Conservation (phyloP, 2,329 filamentous ascomycete species). For the Dactylellina cionopaga region DNA sequence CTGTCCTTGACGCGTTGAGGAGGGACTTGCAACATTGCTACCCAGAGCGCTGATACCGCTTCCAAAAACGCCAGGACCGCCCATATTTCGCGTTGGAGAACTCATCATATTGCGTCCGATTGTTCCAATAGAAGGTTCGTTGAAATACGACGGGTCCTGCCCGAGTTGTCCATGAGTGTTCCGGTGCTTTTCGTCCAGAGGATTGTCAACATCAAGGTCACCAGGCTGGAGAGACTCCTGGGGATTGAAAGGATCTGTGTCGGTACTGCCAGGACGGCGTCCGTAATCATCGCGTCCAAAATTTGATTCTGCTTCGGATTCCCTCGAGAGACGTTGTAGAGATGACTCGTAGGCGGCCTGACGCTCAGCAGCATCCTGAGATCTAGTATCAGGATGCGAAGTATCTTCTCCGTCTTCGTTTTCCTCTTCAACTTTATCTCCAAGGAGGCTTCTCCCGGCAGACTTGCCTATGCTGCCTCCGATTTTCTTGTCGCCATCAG, state of each 20-base stretch:
- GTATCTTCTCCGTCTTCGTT: conserved; percentile 75
- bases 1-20: conserved; percentile 65
- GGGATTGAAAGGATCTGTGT: conserved; percentile 78
- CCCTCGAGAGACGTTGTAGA: conserved; percentile 58
- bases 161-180: conserved; percentile 61
- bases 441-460: conserved; percentile 76
- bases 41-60: conserved; percentile 70
- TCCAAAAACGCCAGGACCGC: conserved; percentile 64
- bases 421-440: conserved; percentile 47
- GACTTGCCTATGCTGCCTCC: conserved; percentile 78
- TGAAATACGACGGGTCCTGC: conserved; percentile 34
- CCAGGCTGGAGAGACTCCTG: conserved; percentile 73
- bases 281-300: conserved; percentile 61
- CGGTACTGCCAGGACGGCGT: conserved; percentile 69
- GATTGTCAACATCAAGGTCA: conserved; percentile 77
- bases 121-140: conserved; percentile 55
- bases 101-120: conserved; percentile 64
- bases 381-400: conserved; percentile 70
- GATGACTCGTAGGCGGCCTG: conserved; percentile 32
- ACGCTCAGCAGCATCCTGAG: conserved; percentile 8
- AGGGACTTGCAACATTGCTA: conserved; percentile 69
- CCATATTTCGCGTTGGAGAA: conserved; percentile 59
- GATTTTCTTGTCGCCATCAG: conserved; percentile 78
- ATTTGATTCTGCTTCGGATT: conserved; percentile 64
- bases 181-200: conserved; percentile 64